Evolutionary conservation across 1,139 yeast genomes (phyloP).

Genomic region (Blastobotrys aristatus): DNA sequence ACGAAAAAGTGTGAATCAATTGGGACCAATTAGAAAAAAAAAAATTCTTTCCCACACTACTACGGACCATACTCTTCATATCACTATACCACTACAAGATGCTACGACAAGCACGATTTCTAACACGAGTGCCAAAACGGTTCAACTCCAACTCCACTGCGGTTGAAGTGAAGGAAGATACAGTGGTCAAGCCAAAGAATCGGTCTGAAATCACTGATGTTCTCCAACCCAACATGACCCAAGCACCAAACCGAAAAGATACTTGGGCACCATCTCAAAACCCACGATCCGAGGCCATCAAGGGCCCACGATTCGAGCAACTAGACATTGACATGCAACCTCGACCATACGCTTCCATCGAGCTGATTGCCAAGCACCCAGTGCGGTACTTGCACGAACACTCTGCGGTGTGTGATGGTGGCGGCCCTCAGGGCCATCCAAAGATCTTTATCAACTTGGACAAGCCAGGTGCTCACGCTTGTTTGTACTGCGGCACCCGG

Average conservation of each 20-base stretch:
- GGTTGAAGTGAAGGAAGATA: not conserved
- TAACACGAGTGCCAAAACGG: constrained; percentile 8
- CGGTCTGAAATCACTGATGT: not conserved
- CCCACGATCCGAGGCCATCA: constrained; percentile 53
- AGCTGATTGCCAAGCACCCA: constrained; percentile 72
- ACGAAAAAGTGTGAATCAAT: not conserved
- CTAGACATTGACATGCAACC: constrained; percentile 65
- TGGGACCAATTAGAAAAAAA: not conserved
- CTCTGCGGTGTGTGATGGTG: constrained; percentile 82
- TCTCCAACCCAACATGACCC: constrained; percentile 31
- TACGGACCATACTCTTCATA: not conserved
- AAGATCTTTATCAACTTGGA: constrained; percentile 78
- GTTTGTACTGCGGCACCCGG: constrained; percentile 59
- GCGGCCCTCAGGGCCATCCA: constrained; percentile 81
- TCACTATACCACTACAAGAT: constrained; percentile 7
- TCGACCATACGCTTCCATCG: constrained; percentile 79
- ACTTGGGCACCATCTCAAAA: constrained; percentile 73
- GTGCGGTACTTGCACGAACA: constrained; percentile 56
- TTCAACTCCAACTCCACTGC: constrained; percentile 1
- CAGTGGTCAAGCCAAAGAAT: not conserved
- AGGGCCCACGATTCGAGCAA: constrained; percentile 69
- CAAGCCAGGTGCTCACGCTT: constrained; percentile 62
- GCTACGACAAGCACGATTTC: constrained; percentile 11
- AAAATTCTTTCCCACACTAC: not conserved
- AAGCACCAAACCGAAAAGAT: constrained; percentile 69